These are phyloP conservation scores for Tolypocladium guangdongense DNA, from an alignment of 2,329 filamentous ascomycete species.

Conservation along the genomic window DNA sequence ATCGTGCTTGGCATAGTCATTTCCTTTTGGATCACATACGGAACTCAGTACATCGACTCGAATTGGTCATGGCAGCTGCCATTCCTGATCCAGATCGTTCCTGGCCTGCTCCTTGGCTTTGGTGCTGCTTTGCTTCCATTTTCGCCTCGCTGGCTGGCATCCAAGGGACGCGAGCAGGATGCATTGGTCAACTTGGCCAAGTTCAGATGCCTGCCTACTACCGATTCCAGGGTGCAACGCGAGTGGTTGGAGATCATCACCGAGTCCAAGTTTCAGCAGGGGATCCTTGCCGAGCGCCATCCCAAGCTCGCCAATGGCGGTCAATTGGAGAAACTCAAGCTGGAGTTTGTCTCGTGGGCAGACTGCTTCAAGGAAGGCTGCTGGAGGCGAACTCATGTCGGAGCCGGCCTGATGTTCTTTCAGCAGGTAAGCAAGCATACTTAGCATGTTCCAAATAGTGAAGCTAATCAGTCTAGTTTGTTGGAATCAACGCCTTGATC, in stretches of 20 bases:
- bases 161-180: slow-evolving; percentile 14
- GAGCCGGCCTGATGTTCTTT: slow-evolving; percentile 44
- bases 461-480: slow-evolving; percentile 7
- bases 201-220: slow-evolving; percentile 10
- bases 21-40: slow-evolving; percentile 20
- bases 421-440: slow-evolving; percentile 32
- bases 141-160: slow-evolving; percentile 16
- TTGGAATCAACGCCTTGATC: slow-evolving; percentile 32
- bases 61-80: slow-evolving; percentile 18
- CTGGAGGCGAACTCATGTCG: slow-evolving; percentile 33
- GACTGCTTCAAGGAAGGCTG: slow-evolving; percentile 39
- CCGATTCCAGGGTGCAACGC: slow-evolving; percentile 10
- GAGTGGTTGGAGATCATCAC: slow-evolving; percentile 16
- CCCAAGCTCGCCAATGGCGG: slow-evolving; percentile 23
- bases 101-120: slow-evolving; percentile 12
- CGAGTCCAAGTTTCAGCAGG: slow-evolving; percentile 13
- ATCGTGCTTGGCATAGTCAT: slow-evolving; percentile 19
- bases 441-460: neutral
- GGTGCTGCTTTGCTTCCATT: slow-evolving; percentile 14
- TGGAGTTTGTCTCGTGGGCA: slow-evolving; percentile 35
- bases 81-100: slow-evolving; percentile 18
- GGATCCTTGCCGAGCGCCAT: slow-evolving; percentile 19
- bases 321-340: slow-evolving; percentile 23
- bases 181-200: slow-evolving; percentile 11
- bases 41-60: slow-evolving; percentile 13